A percentile compares a stretch with the other conserved stretches of the same genome.
phyloP scores from a whole-genome alignment of 345 rosid genomes.

The Viola odorata region DNA sequence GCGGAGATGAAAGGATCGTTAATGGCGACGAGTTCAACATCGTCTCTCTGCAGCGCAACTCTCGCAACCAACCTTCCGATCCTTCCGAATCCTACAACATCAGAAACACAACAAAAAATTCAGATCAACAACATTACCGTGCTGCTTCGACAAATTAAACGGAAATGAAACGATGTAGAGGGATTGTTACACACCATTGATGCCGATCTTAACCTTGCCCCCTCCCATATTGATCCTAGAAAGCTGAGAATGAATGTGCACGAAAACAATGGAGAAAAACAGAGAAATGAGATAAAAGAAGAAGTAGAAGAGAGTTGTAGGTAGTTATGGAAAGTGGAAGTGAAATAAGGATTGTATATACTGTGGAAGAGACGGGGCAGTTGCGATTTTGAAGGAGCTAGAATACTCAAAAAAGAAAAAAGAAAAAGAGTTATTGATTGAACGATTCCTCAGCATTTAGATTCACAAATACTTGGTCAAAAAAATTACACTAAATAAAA shows the following conservation, averaged over 20 bases:
- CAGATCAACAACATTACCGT: not conserved
- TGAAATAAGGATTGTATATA: too few relatives aligned
- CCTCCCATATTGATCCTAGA: conserved; percentile 13
- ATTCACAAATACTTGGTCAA: too few relatives aligned
- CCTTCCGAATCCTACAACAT: conserved; percentile 60
- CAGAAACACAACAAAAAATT: not conserved
- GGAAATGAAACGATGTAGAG: not conserved
- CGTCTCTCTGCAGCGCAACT: conserved; percentile 62
- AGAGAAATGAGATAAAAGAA: not conserved
- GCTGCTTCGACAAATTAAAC: not conserved
- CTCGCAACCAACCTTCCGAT: conserved; percentile 69
- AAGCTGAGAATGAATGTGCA: not conserved
- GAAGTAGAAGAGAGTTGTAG: too few relatives aligned
- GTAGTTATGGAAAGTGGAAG: too few relatives aligned
- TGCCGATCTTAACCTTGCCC: conserved; percentile 67
- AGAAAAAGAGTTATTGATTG: too few relatives aligned
- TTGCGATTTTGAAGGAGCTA: not conserved
- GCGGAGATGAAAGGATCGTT: conserved; percentile 76
- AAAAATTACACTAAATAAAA: too few relatives aligned
- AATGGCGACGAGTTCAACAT: conserved; percentile 66
- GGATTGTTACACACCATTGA: conserved; percentile 34
- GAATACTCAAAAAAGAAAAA: not conserved
- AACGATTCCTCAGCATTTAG: too few relatives aligned
- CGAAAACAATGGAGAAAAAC: not conserved
- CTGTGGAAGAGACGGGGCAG: too few relatives aligned